Conservation (phyloP, 331 rosid species). For the Pyracantha coccinea region DNA sequence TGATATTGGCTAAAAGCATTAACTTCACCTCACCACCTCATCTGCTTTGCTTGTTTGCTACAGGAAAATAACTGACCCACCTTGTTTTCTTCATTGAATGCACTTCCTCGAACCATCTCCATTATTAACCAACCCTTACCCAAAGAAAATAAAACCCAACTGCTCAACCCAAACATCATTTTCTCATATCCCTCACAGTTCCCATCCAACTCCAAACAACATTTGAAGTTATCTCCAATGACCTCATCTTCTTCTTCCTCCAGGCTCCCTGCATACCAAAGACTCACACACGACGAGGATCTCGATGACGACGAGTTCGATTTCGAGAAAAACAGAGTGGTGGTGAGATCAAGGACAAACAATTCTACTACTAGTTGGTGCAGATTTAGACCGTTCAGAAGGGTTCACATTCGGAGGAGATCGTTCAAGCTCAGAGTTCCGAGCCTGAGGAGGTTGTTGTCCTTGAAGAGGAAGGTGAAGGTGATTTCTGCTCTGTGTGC, state of each 20-base stretch:
- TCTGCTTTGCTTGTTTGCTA: background rate
- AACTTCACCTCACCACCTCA: background rate
- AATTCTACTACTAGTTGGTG: background rate
- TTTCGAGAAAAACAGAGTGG: slow-evolving; percentile 3
- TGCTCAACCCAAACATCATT: background rate
- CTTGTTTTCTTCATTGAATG: background rate
- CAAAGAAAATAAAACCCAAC: background rate
- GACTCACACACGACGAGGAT: slow-evolving; percentile 27
- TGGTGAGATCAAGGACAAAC: slow-evolving; percentile 4
- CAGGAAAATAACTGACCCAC: background rate
- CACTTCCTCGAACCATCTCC: background rate
- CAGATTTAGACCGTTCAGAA: slow-evolving; percentile 14
- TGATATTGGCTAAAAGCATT: background rate
- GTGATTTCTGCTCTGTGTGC: slow-evolving; percentile 31
- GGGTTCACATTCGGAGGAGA: slow-evolving; percentile 39
- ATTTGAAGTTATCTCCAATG: slow-evolving; percentile 1
- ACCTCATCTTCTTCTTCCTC: background rate
- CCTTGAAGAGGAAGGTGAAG: slow-evolving; percentile 49
- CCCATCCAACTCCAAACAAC: background rate
- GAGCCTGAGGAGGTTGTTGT: slow-evolving; percentile 46
- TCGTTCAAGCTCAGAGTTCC: slow-evolving; percentile 49
- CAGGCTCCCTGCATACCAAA: slow-evolving; percentile 47
- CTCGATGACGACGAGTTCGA: slow-evolving; percentile 2
- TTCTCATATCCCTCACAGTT: background rate
- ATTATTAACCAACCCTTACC: background rate